Conservation (phyloP, 2,329 filamentous ascomycete species). For the Trichoderma sp. region DNA sequence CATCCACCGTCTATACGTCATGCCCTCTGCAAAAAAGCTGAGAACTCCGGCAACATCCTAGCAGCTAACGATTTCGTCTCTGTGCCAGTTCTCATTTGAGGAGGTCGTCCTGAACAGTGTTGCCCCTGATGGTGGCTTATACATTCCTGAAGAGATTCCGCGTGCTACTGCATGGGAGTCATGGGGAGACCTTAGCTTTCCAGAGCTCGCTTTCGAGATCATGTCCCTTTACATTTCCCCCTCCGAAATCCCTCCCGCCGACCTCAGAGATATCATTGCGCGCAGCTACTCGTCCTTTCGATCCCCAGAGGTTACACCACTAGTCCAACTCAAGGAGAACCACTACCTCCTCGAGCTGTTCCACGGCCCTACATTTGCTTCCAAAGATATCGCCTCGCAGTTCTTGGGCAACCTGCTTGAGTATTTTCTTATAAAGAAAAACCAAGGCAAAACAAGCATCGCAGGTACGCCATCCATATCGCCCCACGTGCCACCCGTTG, state of each 20-base stretch:
- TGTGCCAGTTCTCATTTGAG: conserved; percentile 75
- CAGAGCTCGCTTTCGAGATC: conserved; percentile 79
- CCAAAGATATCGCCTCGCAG: conserved; percentile 86
- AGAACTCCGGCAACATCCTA: neutral
- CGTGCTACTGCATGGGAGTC: conserved; percentile 32
- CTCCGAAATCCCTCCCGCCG: conserved; percentile 73
- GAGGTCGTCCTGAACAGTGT: conserved; percentile 87
- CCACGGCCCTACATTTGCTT: conserved; percentile 91
- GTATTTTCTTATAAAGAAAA: conserved; percentile 75
- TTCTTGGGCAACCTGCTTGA: conserved; percentile 96
- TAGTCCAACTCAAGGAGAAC: conserved; percentile 71
- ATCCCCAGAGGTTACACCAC: conserved; percentile 62
- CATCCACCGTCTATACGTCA: neutral
- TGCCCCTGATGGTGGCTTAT: conserved; percentile 81
- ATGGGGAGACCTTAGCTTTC: conserved; percentile 77
- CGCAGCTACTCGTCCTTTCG: conserved; percentile 90
- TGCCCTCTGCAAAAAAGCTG: neutral
- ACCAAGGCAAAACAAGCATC: conserved; percentile 62
- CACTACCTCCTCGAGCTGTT: conserved; percentile 90
- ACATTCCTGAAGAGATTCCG: conserved; percentile 82
- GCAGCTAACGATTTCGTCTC: conserved; percentile 4
- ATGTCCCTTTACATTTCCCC: conserved; percentile 84
- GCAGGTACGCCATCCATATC: conserved; percentile 35
- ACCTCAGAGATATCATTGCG: conserved; percentile 79
- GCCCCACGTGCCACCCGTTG: neutral